Conservation (phyloP, 163 green algal genomes). For the Smithsoniella earleae region DNA sequence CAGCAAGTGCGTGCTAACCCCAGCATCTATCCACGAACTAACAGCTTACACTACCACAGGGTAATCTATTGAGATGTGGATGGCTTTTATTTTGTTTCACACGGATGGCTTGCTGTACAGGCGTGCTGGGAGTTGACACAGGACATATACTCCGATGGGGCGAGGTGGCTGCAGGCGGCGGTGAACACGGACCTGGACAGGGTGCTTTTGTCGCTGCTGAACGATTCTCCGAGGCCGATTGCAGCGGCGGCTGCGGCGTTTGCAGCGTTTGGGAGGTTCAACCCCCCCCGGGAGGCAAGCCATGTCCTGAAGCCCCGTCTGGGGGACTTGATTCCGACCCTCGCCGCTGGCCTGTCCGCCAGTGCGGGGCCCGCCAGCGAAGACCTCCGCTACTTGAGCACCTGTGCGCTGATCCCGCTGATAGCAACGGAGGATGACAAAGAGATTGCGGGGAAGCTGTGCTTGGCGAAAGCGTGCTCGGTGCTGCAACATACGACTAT, state of each 20-base stretch:
- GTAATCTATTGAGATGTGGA: too few relatives aligned
- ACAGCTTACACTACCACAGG: too few relatives aligned
- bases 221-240: not conserved
- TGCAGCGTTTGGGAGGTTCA: not conserved
- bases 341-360: constrained; percentile 5
- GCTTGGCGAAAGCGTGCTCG: not conserved
- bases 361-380: not conserved
- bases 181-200: not conserved
- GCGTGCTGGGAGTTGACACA: constrained; percentile 17
- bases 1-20: too few relatives aligned
- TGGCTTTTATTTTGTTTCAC: too few relatives aligned
- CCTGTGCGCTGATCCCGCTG: not conserved
- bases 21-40: too few relatives aligned
- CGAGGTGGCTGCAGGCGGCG: not conserved
- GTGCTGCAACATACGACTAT: not conserved
- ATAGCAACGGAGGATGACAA: not conserved
- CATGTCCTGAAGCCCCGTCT: too few relatives aligned
- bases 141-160: not conserved
- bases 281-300: too few relatives aligned
- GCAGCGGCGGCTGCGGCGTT: constrained; percentile 1
- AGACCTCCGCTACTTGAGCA: not conserved
- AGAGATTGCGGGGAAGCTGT: constrained; percentile 7
- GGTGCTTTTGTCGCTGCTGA: not conserved
- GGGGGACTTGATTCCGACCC: not conserved
- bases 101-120: too few relatives aligned